A percentile compares a stretch with the other conserved stretches of the same genome.
phyloP scores from a whole-genome alignment of 2,329 filamentous ascomycete genomes.

The Aspergillus phoenicis region DNA sequence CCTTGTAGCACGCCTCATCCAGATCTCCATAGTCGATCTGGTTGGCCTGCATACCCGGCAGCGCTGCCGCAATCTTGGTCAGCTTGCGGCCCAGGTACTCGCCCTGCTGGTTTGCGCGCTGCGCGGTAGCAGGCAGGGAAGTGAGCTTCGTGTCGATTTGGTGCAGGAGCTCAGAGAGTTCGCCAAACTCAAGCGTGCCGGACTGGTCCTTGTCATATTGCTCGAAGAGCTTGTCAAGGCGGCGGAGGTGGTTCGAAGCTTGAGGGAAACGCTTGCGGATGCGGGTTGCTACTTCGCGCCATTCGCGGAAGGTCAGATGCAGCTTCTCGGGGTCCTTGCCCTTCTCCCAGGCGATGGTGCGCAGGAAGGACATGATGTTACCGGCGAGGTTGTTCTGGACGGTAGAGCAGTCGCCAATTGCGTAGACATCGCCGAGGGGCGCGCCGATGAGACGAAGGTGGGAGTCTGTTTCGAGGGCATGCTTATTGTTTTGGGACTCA shows the following conservation, averaged over 20 bases:
- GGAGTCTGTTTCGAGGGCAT: conserved; percentile 91
- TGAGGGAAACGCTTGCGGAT: conserved; percentile 92
- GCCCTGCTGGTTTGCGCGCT: conserved; percentile 94
- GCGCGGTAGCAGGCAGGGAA: conserved; percentile 89
- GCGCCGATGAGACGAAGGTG: conserved; percentile 88
- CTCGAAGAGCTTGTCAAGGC: conserved; percentile 86
- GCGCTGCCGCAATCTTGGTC: conserved; percentile 80
- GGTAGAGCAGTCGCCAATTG: conserved; percentile 92
- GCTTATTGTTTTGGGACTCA: conserved; percentile 77
- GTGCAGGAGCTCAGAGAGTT: conserved; percentile 81
- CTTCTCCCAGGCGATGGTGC: conserved; percentile 85
- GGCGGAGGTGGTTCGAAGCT: conserved; percentile 79
- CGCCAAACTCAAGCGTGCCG: conserved; percentile 90
- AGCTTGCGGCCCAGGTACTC: conserved; percentile 90
- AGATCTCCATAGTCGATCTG: conserved; percentile 85
- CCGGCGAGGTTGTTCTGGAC: conserved; percentile 97
- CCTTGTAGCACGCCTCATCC: conserved; percentile 88
- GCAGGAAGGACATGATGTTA: conserved; percentile 86
- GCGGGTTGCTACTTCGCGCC: conserved; percentile 78
- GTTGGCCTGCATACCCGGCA: conserved; percentile 75
- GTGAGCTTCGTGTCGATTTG: conserved; percentile 96
- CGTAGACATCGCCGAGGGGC: conserved; percentile 91
- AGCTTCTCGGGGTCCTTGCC: conserved; percentile 88
- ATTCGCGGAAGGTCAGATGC: conserved; percentile 82
- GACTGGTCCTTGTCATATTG: conserved; percentile 92